Base-by-base conservation (phyloP, 2,329 filamentous ascomycete genomes). In the Lasiodiplodia hormozganensis region DNA sequence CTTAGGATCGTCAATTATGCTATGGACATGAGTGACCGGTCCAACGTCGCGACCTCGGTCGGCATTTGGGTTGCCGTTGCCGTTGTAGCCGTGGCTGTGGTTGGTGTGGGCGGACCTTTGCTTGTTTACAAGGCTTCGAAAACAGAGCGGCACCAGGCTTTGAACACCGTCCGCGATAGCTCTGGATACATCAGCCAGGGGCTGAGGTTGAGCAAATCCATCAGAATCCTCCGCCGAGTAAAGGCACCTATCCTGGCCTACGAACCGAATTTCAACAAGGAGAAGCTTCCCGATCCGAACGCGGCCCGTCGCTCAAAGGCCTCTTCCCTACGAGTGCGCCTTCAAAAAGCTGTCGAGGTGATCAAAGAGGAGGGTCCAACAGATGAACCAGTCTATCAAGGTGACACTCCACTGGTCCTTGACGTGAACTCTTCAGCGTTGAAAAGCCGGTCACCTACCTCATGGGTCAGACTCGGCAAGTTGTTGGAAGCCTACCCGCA, bases 21-120 rank as follows among this genome's bases (percentile, higher is more conserved):
- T n/a, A 54, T 54, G 52, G 28, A 31, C 25, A 31, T 54, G 52
- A 54, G 52, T 34, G 52, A 31, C 16, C 14, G 28, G n/a, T 25
- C 52, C 25, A 31, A 54, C 16, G 16, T 54, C 25, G 52, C 52
- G 14, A 54, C 52, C 18, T 31, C 52, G 25, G 52, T 54, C 28
- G 52, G 52, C 52, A 54, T 54, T 14, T 54, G 52, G 52, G 52
- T 54, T 54, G 52, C 52, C 52, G 52, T 54, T 18, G 52, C 28
- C 14, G 52, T 54, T 54, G 52, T 54, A 10, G 25, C 28, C 2
- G 25, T 54, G 25, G 52, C 52, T 28, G 8, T 54, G 10, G 28
- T 54, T 10, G 5, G 1, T 11, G 52, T 54, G 10, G 52, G 25
- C 23, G 52, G 25, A 2, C 52, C 52, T 54, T 10, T 54, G 12